Conservation (phyloP, 208 protist genomes). For the Acanthamoeba polyphaga region DNA sequence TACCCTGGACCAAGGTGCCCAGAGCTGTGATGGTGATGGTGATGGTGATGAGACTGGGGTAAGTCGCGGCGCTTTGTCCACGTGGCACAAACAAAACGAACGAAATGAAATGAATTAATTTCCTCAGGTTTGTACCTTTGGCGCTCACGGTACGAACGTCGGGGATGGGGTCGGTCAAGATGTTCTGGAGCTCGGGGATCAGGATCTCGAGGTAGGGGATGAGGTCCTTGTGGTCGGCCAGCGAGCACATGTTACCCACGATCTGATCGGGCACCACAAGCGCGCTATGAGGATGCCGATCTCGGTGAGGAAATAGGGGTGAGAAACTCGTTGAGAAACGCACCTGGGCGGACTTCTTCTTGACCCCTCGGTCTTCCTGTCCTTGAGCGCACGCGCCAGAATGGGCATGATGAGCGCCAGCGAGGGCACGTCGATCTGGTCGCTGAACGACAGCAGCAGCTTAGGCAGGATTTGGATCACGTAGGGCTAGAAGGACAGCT, state of each 20-base stretch:
- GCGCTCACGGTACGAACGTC: constrained; percentile 86
- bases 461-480: constrained; percentile 88
- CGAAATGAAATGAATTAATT: neutral
- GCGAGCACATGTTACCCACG: constrained; percentile 90
- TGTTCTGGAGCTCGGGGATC: constrained; percentile 86
- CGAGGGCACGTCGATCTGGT: constrained; percentile 91
- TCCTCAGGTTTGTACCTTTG: neutral
- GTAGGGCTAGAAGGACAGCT: constrained; percentile 93
- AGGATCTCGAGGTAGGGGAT: constrained; percentile 88
- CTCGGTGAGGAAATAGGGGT: too few species aligned
- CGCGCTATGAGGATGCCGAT: neutral
- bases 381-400: constrained; percentile 89
- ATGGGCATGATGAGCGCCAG: constrained; percentile 92
- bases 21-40: constrained; percentile 76
- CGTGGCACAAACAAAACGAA: neutral
- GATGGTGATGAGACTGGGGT: neutral
- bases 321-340: neutral
- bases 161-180: constrained; percentile 91
- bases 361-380: constrained; percentile 88
- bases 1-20: constrained; percentile 87
- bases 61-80: neutral
- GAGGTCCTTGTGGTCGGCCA: constrained; percentile 90
- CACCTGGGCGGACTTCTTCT: constrained; percentile 87
- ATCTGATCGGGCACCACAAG: constrained; percentile 80
- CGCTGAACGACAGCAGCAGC: constrained; percentile 90